phyloP scores from a whole-genome alignment of 148 eudicot species.

The Amaranthus cruentus region DNA sequence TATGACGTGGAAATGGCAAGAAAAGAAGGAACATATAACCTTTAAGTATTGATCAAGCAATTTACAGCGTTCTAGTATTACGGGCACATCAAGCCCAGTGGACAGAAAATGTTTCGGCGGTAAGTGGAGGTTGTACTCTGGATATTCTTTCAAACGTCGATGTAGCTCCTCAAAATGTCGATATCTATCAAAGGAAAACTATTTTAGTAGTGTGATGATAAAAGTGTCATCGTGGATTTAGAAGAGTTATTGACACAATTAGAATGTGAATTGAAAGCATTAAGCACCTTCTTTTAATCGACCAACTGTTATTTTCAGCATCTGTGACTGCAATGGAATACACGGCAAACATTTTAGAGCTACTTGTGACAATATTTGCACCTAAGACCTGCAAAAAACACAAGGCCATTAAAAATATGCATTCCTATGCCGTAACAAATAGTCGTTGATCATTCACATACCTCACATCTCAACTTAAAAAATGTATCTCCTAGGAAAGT shows the following conservation, averaged over 20 bases:
- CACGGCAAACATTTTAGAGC: conserved; percentile 84
- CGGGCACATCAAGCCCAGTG: conserved; percentile 79
- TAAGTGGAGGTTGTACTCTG: conserved; percentile 83
- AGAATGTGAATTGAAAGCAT: background rate
- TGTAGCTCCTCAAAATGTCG: conserved; percentile 98
- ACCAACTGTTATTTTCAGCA: conserved; percentile 78
- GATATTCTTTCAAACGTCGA: conserved; percentile 84
- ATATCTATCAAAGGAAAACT: conserved; percentile 44
- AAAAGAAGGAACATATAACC: conserved; percentile 35
- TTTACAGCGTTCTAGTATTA: conserved; percentile 86
- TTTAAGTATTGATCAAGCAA: conserved; percentile 86
- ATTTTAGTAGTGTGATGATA: conserved; percentile 14
- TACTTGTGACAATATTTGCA: conserved; percentile 88
- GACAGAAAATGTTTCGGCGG: conserved; percentile 97
- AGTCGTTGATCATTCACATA: conserved; percentile 29
- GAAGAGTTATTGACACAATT: conserved; percentile 2
- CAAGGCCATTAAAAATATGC: background rate
- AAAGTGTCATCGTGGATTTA: background rate
- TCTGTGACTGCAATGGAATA: conserved; percentile 87
- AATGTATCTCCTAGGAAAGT: conserved; percentile 57
- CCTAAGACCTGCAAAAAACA: conserved; percentile 65
- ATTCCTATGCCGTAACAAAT: background rate
- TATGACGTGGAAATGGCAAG: background rate
- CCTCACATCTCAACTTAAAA: conserved; percentile 94
- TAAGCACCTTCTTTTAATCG: conserved; percentile 90